Base-by-base conservation (phyloP, 1,284 basidiomycete genomes). In the Takashimella tepidaria region DNA sequence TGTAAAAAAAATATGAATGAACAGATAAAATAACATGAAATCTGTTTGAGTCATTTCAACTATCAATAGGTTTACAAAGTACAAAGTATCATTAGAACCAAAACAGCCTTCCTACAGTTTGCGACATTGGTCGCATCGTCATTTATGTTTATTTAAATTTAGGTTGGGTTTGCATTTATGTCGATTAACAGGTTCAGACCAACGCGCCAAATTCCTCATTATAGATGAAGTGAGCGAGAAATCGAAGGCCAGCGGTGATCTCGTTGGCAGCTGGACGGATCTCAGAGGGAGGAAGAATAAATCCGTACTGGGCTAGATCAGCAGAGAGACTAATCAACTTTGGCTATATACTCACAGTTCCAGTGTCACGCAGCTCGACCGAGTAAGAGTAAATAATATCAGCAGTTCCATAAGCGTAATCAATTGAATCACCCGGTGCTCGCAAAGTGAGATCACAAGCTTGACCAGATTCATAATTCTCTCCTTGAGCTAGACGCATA, bases 191-290 rank as follows among this genome's bases (percentile, higher is more conserved):
- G n/a, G n/a, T n/a, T n/a, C n/a, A n/a, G n/a, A n/a, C n/a, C n/a
- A 8, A 37, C 31, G 31, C 31, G 45, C 55, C 62, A 26, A 72
- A 60, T 58, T 74, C 72, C 2, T 61, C 55, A 40, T 66, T 66
- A 47, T 71, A 78, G 55, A 90, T 84, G 68, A 89, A 91, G 43
- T 79, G 75, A 1, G 84, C 83, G 4, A 92, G 74, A 61, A 85
- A 87, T 20, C 79, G 71, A 37, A 90, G 64, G 70, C 88, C 83
- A 19, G 78, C 80, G 4, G 79, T 77, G 5, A 84, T 83, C 74
- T 92, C 89, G 68, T 88, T 85, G 1, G 86, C 88, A 0, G 87
- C 84, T 0, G 88, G 86, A 8, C 85, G 76, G 60, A 92, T 91
- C 79, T 83, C 83, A 53, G 79, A 75, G 0, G 83, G 77, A 0